Base-by-base conservation (phyloP, 148 eudicot genomes). In the Selenicereus undatus region DNA sequence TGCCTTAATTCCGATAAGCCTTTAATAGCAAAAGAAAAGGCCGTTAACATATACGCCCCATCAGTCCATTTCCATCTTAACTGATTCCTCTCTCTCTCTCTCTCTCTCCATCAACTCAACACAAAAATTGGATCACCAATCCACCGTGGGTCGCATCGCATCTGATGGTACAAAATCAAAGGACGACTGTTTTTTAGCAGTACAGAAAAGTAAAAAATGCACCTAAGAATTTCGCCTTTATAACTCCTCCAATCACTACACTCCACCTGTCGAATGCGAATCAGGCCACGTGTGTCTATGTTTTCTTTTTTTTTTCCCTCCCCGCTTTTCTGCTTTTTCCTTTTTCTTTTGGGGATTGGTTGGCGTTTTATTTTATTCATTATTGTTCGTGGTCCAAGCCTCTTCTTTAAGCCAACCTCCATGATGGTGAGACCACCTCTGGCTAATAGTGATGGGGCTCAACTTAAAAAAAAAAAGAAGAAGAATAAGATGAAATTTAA, bases 131-230 rank as follows among this genome's bases (percentile, higher is more conserved):
- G 58, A 52, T 5, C 18, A 52, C 18, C 62, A 16, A 11, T 16
- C 22, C 68, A 64, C 10, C 30, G n/a, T 64, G 68, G 27, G 22
- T n/a, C 29, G 18, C 8, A 2, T 13, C 16, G 17, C 62, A 78
- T 78, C 64, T 50, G 56, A 82, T 78, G 74, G 69, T 82, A 82
- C 85, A 72, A 8, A 43, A n/a, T 2, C 75, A 73, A 78, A 82
- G 73, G 77, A 82, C 80, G 26, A 20, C 29, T 48, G 27, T 66
- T 27, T 27, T 12, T 27, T 26, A 2, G 0, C 43, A 39, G 43
- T 39, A 39, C 8, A 5, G 18, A 12, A n/a, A 10, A 66, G 71
- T 5, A 64, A 24, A 64, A 52, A 12, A 52, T 52, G 39, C 12
- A 11, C 22, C 12, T 6, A 6, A 64, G 56, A 65, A 24, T 50